phyloP scores from a whole-genome alignment of 352 stramenopile genomes.

The Pythium apleroticum region DNA sequence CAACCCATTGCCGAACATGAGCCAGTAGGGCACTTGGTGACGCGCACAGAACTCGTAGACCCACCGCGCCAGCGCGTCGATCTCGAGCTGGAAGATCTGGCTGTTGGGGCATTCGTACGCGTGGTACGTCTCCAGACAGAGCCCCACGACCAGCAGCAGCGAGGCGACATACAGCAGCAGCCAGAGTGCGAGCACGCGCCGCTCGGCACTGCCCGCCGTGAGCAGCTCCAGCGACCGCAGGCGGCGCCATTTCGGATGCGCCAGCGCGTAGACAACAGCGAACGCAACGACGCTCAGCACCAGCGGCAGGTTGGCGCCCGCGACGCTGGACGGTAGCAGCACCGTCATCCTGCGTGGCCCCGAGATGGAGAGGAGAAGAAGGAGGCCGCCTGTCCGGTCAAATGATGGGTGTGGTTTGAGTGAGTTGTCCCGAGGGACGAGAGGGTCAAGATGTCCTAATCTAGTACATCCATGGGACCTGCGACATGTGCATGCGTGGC shows the following conservation, averaged over 20 bases:
- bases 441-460: not conserved
- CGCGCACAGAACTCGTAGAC: slow-evolving; percentile 54
- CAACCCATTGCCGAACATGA: slow-evolving; percentile 70
- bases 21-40: slow-evolving; percentile 61
- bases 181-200: slow-evolving; percentile 37
- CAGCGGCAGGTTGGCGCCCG: slow-evolving; percentile 69
- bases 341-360: slow-evolving; percentile 68
- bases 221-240: slow-evolving; percentile 31
- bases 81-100: slow-evolving; percentile 65
- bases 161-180: slow-evolving; percentile 34
- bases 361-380: not conserved
- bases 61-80: slow-evolving; percentile 63
- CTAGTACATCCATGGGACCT: not conserved
- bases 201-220: slow-evolving; percentile 6
- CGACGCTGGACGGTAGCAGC: slow-evolving; percentile 62
- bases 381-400: not conserved
- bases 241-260: slow-evolving; percentile 46
- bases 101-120: slow-evolving; percentile 60
- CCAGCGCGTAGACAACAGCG: slow-evolving; percentile 30
- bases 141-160: slow-evolving; percentile 39
- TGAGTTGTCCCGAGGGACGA: not conserved
- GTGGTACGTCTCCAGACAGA: slow-evolving; percentile 66
- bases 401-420: not conserved
- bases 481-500: not conserved
- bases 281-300: slow-evolving; percentile 32